Conservation (phyloP, 148 eudicot genomes). For the Rhododendron molle region DNA sequence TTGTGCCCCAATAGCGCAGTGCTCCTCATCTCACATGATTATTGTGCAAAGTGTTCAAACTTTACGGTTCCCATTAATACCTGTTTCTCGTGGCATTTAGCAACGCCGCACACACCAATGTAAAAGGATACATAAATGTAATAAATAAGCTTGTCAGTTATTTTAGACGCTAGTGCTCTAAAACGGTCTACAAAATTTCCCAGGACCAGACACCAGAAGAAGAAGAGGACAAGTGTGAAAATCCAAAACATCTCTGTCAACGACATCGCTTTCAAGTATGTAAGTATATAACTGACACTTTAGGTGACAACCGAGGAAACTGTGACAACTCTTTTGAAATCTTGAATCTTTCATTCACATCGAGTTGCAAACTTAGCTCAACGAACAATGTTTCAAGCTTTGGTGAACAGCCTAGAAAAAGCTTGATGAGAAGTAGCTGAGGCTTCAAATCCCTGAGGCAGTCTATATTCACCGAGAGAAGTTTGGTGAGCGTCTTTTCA, state of each 20-base stretch:
- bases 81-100: too few species aligned
- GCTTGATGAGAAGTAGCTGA: background rate
- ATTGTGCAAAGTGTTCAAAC: background rate
- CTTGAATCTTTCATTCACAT: background rate
- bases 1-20: too few species aligned
- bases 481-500: background rate
- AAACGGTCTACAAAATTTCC: too few species aligned
- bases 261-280: background rate
- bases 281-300: background rate
- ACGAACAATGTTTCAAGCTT: background rate
- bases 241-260: too few species aligned
- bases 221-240: too few species aligned
- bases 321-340: background rate
- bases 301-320: background rate
- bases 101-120: background rate
- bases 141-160: too few species aligned
- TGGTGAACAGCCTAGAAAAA: background rate
- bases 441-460: background rate
- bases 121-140: too few species aligned
- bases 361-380: background rate
- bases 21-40: too few species aligned
- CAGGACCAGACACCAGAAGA: too few species aligned
- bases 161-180: too few species aligned
- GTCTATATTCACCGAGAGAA: background rate
- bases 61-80: background rate